These are phyloP conservation scores for Iris macrosiphon DNA, from an alignment of 106 monocot species.

Conservation along the genomic window DNA sequence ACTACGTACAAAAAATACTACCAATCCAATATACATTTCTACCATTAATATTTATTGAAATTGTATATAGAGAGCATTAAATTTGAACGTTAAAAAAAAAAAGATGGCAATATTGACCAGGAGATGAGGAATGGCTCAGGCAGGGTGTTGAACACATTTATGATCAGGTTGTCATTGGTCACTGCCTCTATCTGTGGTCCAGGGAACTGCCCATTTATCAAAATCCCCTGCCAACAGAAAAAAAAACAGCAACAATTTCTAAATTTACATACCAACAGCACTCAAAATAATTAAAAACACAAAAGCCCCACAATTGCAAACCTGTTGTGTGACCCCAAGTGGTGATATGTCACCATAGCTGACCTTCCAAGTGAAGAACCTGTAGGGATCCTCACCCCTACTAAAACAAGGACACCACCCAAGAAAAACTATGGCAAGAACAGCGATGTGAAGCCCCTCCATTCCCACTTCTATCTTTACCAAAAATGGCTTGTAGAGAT, in stretches of 20 bases:
- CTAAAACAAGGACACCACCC: not conserved
- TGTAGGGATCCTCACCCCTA: slow-evolving; percentile 45
- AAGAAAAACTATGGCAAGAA: not conserved
- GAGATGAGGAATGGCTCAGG: slow-evolving; percentile 70
- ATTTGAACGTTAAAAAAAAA: not conserved
- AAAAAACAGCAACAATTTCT: not conserved
- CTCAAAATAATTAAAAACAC: not conserved
- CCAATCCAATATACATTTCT: no score
- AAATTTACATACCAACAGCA: no score
- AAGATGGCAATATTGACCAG: slow-evolving; percentile 11
- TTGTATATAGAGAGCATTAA: no score
- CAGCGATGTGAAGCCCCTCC: not conserved
- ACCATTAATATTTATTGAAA: no score
- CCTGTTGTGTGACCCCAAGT: slow-evolving; percentile 61
- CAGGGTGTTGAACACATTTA: slow-evolving; percentile 62
- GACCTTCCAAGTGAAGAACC: slow-evolving; percentile 57
- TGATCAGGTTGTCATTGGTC: slow-evolving; percentile 69
- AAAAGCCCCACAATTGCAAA: not conserved
- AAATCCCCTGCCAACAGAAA: slow-evolving; percentile 39
- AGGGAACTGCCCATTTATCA: slow-evolving; percentile 79
- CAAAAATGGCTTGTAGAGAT: no score
- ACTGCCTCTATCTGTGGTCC: slow-evolving; percentile 61
- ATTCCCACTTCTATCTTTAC: not conserved
- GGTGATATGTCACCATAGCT: slow-evolving; percentile 58
- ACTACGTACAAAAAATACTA: no score